Percentiles rank a stretch among this genome's conserved stretches.
These are phyloP conservation scores for Arthroderma sp. DNA, from an alignment of 2,329 filamentous ascomycete species.

Conservation along the genomic window DNA sequence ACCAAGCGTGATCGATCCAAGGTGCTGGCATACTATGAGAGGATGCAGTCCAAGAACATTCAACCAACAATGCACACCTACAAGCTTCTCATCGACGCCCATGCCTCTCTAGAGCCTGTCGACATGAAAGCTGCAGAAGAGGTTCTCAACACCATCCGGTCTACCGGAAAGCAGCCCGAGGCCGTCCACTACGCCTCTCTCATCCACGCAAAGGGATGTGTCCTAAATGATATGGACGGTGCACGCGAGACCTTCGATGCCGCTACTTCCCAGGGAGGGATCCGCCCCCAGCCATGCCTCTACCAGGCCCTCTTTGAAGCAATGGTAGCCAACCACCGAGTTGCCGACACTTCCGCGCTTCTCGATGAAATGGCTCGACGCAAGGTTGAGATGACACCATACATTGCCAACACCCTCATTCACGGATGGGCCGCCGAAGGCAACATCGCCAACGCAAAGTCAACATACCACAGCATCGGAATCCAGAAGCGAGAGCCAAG, in stretches of 20 bases:
- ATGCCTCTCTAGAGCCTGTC: constrained; percentile 84
- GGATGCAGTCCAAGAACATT: constrained; percentile 80
- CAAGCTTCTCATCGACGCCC: constrained; percentile 90
- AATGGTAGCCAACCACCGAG: constrained; percentile 87
- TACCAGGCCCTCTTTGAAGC: constrained; percentile 96
- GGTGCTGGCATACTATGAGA: constrained; percentile 86
- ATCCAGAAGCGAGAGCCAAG: constrained; percentile 78
- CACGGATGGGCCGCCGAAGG: constrained; percentile 86
- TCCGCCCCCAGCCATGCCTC: constrained; percentile 67
- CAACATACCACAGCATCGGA: constrained; percentile 67
- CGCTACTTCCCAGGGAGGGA: constrained; percentile 53
- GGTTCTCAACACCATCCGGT: constrained; percentile 65
- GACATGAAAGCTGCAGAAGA: constrained; percentile 78
- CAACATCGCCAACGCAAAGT: constrained; percentile 63
- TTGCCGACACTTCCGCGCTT: constrained; percentile 60
- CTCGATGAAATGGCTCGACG: constrained; percentile 62
- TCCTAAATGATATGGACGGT: constrained; percentile 77
- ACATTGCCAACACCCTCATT: constrained; percentile 96
- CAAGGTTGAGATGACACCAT: constrained; percentile 76
- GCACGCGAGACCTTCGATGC: constrained; percentile 71
- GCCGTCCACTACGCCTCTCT: constrained; percentile 91
- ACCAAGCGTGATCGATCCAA: constrained; percentile 93
- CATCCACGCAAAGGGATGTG: constrained; percentile 91
- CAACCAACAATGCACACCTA: constrained; percentile 89
- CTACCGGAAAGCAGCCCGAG: constrained; percentile 63